Evolutionary conservation across 1,284 basidiomycete genomes (phyloP), one percentile per base, ranked within the genome.

Genomic region (Trichosporon asahii): DNA sequence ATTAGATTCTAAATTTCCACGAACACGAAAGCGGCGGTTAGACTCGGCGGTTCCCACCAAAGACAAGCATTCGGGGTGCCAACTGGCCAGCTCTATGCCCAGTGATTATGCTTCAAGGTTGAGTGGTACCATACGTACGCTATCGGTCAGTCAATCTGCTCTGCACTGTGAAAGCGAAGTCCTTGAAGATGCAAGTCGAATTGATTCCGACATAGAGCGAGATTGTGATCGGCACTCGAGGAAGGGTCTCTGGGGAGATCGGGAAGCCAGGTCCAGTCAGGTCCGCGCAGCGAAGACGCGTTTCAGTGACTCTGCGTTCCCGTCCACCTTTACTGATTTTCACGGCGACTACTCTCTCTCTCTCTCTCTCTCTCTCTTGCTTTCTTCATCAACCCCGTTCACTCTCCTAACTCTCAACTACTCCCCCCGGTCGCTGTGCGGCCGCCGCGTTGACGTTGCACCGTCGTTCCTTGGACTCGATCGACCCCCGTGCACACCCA

Each of bases 361-460:
- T 65, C 37, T 6, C 14, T 18, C 25, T 64, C 27, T 18, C 29
- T 27, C 40, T 4, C 1, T 25, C 37, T 46, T 46, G 64, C 23
- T 27, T 21, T 23, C 31, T 25, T 25, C 18, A 1, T 35, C 44
- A 12, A 27, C 35, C 9, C 44, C 35, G 18, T 31, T 44, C 8
- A 37, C 27, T 27, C 7, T 25, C 12, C 35, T 14, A 9, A 37
- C 14, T 12, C 64, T 14, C 64, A 29, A 23, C 37, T 33, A 5
- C 44, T 35, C 21, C 23, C 63, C 25, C 63, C 12, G 37, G 37
- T 40, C 64, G 37, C 64, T 46, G 40, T 44, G 40, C 64, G 64
- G 18, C 64, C 25, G 23, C 40, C 14, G 64, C 53, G 55, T 55
- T 74, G 70, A 72, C 64, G 70, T 37, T n/a, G 40, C 40, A 63